Evolutionary conservation across 2,329 filamentous ascomycete species (phyloP).

Genomic region (Aspergillus melleus): DNA sequence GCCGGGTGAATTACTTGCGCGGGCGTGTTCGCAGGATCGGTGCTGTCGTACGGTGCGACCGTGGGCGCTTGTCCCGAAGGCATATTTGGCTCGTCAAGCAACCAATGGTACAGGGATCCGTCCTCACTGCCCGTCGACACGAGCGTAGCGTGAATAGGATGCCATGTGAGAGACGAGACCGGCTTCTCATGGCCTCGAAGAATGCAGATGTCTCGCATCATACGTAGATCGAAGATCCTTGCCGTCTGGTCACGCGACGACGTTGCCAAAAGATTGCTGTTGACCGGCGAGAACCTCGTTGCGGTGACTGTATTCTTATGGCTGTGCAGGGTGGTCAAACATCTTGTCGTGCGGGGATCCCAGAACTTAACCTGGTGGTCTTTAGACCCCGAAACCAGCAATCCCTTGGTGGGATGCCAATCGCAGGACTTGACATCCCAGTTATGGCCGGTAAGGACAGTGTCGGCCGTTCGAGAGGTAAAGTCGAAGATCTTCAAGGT

Average conservation of each 20-base stretch:
- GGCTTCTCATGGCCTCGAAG: slow-evolving; percentile 96
- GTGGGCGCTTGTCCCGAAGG: slow-evolving; percentile 71
- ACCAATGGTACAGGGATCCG: slow-evolving; percentile 86
- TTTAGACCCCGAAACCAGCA: slow-evolving; percentile 94
- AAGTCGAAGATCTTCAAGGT: slow-evolving; percentile 97
- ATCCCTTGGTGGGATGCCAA: slow-evolving; percentile 93
- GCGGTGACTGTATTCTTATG: slow-evolving; percentile 98
- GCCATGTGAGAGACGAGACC: slow-evolving; percentile 88
- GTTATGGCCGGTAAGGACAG: slow-evolving; percentile 84
- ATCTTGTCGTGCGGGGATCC: slow-evolving; percentile 90
- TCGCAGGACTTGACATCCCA: slow-evolving; percentile 98
- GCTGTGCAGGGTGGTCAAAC: slow-evolving; percentile 88
- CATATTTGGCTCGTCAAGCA: slow-evolving; percentile 92
- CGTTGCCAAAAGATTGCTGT: slow-evolving; percentile 82
- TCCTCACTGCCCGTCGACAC: slow-evolving; percentile 89
- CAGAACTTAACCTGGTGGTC: slow-evolving; percentile 97
- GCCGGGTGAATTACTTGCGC: slow-evolving; percentile 91
- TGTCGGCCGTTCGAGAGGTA: slow-evolving; percentile 78
- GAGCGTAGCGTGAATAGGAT: slow-evolving; percentile 85
- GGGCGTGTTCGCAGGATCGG: slow-evolving; percentile 75
- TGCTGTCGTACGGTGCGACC: slow-evolving; percentile 79
- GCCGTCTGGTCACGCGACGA: slow-evolving; percentile 92
- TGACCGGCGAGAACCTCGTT: slow-evolving; percentile 82
- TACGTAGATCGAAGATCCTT: slow-evolving; percentile 88
- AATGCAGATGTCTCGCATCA: slow-evolving; percentile 97